A percentile compares a stretch with the other conserved stretches of the same genome.
phyloP scores from a whole-genome alignment of 176 grass and related monocot species.

The Alloteropsis semialata region DNA sequence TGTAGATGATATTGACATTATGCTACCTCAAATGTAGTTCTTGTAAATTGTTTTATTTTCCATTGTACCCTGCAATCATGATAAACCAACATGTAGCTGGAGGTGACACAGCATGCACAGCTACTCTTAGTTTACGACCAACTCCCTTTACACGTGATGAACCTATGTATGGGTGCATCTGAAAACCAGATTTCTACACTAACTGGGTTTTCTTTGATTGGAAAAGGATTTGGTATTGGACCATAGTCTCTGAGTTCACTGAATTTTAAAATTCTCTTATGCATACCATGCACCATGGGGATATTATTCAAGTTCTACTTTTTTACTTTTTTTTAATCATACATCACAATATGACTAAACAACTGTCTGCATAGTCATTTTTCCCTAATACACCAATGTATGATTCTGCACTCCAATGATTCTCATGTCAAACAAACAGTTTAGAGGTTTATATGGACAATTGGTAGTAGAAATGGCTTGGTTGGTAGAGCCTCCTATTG shows the following conservation, averaged over 20 bases:
- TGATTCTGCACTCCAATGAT: not conserved
- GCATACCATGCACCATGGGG: not conserved
- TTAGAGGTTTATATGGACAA: not conserved
- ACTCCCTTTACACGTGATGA: constrained; percentile 8
- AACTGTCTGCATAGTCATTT: not conserved
- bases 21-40: not conserved
- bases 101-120: constrained; percentile 1
- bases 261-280: not conserved
- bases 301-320: not conserved
- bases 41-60: not conserved
- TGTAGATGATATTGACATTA: not conserved
- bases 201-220: not conserved
- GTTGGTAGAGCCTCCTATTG: not conserved
- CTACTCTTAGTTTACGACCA: not conserved
- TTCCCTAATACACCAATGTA: not conserved
- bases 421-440: not conserved
- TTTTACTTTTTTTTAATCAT: not conserved
- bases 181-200: not conserved
- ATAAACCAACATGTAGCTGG: not conserved
- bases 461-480: not conserved
- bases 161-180: not conserved
- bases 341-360: not conserved
- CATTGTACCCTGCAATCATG: too few species aligned
- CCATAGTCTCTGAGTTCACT: not conserved
- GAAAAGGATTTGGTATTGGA: not conserved